Percentiles rank a stretch among this genome's conserved stretches.
Evolutionary conservation across 192 early-diverging fungal species (phyloP).

Genomic region (Haplosporangium gracile): DNA sequence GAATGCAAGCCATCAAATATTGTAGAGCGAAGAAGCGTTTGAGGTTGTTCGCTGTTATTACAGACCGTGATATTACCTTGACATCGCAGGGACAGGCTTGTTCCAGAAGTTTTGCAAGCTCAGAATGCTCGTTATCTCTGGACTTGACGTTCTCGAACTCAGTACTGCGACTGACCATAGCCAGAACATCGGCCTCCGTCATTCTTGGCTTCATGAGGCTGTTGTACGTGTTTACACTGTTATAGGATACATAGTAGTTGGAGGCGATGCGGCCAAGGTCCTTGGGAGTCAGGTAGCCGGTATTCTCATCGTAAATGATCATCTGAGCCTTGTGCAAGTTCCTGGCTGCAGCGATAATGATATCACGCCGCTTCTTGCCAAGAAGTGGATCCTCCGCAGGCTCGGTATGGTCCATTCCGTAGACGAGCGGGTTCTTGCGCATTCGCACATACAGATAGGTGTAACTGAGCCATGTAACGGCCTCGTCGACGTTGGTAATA

Average conservation of each 20-base stretch:
- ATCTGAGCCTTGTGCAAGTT: slow-evolving; percentile 88
- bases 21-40: too few relatives aligned
- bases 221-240: slow-evolving; percentile 92
- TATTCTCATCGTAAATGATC: slow-evolving; percentile 90
- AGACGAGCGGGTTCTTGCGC: slow-evolving; percentile 94
- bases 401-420: slow-evolving; percentile 88
- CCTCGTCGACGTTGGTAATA: slow-evolving; percentile 95
- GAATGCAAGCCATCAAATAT: too few relatives aligned
- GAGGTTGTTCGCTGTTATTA: neutral
- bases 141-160: slow-evolving; percentile 97
- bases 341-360: slow-evolving; percentile 82
- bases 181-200: slow-evolving; percentile 94
- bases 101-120: slow-evolving; percentile 79
- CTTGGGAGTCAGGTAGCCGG: slow-evolving; percentile 88
- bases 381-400: slow-evolving; percentile 84
- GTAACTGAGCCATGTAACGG: slow-evolving; percentile 96
- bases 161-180: slow-evolving; percentile 88
- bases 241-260: slow-evolving; percentile 91
- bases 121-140: slow-evolving; percentile 89
- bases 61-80: slow-evolving; percentile 63
- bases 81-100: slow-evolving; percentile 87
- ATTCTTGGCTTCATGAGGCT: slow-evolving; percentile 85
- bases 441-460: slow-evolving; percentile 97
- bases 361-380: slow-evolving; percentile 82
- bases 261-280: slow-evolving; percentile 95